Percentiles rank a stretch among this genome's conserved stretches.
Evolutionary conservation across 306 rosid species (phyloP).

Genomic region (Prunus campanulata): DNA sequence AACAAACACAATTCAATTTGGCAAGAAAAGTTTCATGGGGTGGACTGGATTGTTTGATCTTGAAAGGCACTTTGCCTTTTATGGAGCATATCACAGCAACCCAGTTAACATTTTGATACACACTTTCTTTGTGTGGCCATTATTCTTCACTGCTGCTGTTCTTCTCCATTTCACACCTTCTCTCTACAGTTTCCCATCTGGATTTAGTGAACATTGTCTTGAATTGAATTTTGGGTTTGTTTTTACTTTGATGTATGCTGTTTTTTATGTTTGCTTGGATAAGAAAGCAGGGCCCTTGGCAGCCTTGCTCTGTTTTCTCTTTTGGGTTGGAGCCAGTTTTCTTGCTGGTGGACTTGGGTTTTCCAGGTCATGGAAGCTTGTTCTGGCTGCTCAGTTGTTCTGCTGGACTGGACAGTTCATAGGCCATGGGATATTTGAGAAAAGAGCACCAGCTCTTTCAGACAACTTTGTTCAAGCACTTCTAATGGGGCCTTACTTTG

Average conservation of each 20-base stretch:
- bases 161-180: conserved; percentile 59
- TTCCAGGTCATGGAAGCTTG: conserved; percentile 62
- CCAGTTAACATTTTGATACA: conserved; percentile 53
- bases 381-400: conserved; percentile 55
- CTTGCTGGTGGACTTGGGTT: conserved; percentile 49
- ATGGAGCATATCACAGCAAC: conserved; percentile 79
- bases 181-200: conserved; percentile 31
- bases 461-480: conserved; percentile 78
- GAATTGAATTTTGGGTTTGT: conserved; percentile 59
- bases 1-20: conserved; percentile 1
- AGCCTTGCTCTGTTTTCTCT: conserved; percentile 52
- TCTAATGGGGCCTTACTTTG: conserved; percentile 78
- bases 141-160: conserved; percentile 44
- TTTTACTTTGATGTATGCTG: conserved; percentile 35
- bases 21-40: conserved; percentile 29
- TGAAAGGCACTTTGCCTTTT: conserved; percentile 78
- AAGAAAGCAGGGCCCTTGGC: conserved; percentile 65
- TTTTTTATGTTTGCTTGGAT: conserved; percentile 53
- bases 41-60: conserved; percentile 50
- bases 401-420: conserved; percentile 75
- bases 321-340: conserved; percentile 54
- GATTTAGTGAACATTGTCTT: conserved; percentile 25
- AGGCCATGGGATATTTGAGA: conserved; percentile 85
- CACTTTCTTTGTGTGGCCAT: conserved; percentile 70
- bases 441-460: conserved; percentile 76